Base-by-base conservation (phyloP, 192 early-diverging fungal genomes). In the Coemansia sp. region DNA sequence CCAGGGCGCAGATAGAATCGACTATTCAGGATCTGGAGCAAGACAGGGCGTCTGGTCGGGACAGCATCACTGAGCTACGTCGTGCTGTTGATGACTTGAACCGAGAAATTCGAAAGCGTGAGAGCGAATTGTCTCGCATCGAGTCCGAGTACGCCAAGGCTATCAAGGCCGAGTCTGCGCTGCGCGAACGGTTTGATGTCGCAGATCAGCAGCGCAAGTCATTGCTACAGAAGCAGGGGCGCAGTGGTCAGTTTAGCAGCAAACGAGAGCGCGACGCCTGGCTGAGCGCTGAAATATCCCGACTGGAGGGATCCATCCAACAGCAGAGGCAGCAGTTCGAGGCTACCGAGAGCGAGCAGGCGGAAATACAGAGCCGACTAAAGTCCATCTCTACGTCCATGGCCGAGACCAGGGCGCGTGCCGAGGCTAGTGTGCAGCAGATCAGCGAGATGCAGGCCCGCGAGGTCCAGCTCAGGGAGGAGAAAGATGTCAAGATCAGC, bases 201-300 rank as follows among this genome's bases (percentile, higher is more conserved):
- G 67, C 83, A 31, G 89, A 95, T 34, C 67, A 89, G 39, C 85
- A 93, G 69, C 87, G 87, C 43, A 86, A 91, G 63, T 82, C 86
- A 3, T 84, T 99, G n/a, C 85, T 90, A 63, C 86, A 90, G 24
- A 96, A 94, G 74, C 92, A 94, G 71, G 93, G 91, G 11, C 89
- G 95, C 11, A 87, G 86, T n/a, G 79, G 86, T 2, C 89, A 89
- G 69, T 97, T 96, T 71, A 34, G 60, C 16, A 90, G 72, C 59
- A 85, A 92, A 62, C 70, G 58, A 1, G 88, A 95, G 39, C 90
- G 96, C 37, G 95, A 99, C 67, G 39, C 57, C 6, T 96, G 88
- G 87, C 74, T 99, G 39, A 74, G 77, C 4, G 70, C 67, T 24
- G 91, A 95, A 74, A 91, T 94, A 59, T 58, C 74, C 0, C 83